These are phyloP conservation scores for Parmelia sp. DNA, from an alignment of 495 filamentous ascomycete species.

Conservation along the genomic window DNA sequence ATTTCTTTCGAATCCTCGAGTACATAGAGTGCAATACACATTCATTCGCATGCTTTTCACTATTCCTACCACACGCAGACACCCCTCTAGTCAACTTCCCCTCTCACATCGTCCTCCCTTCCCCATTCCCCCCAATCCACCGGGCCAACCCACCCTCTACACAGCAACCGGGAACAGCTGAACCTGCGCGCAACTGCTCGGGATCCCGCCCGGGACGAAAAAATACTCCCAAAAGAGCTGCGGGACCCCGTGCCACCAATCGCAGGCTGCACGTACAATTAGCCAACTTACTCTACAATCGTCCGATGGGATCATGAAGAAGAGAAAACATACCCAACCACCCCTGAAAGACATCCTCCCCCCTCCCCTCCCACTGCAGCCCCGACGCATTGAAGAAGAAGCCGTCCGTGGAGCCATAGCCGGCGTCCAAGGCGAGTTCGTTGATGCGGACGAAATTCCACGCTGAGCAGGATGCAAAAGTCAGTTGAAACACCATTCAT, in stretches of 20 bases:
- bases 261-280: slow-evolving; percentile 39
- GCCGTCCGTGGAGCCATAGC: slow-evolving; percentile 30
- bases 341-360: slow-evolving; percentile 36
- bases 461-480: no score
- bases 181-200: slow-evolving; percentile 43
- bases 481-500: no score
- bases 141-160: not conserved
- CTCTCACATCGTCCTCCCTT: not conserved
- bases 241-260: slow-evolving; percentile 50
- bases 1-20: no score
- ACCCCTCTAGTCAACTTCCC: not conserved
- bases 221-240: slow-evolving; percentile 47
- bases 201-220: slow-evolving; percentile 32
- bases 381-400: slow-evolving; percentile 38
- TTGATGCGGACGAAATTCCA: slow-evolving; percentile 40
- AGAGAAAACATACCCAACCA: slow-evolving; percentile 43
- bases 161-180: slow-evolving; percentile 27
- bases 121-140: not conserved
- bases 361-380: slow-evolving; percentile 27
- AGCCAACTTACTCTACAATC: no score
- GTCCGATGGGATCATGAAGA: not conserved
- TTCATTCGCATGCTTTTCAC: not conserved
- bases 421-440: slow-evolving; percentile 19
- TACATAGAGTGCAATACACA: no score
- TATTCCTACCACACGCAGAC: not conserved